Percentiles rank a stretch among this genome's conserved stretches.
These are phyloP conservation scores for Aphanomyces stellatus DNA, from an alignment of 352 stramenopile species.

Conservation along the genomic window DNA sequence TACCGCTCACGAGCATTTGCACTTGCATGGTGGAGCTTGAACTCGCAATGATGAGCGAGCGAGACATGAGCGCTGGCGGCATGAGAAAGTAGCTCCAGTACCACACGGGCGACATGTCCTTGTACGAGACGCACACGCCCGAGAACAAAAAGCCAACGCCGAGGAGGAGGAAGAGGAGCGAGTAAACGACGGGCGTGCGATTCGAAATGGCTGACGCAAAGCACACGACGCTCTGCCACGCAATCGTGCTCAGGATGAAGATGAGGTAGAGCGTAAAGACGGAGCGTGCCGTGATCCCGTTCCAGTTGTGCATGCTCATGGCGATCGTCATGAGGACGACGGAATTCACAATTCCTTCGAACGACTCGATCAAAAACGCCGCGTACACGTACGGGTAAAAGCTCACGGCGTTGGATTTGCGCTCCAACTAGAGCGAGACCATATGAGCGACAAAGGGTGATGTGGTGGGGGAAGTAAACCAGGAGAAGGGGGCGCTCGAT, in stretches of 20 bases:
- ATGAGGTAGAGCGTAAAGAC: conserved; percentile 18
- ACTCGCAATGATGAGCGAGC: conserved; percentile 16
- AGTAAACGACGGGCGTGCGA: conserved; percentile 11
- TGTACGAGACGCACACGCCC: conserved; percentile 11
- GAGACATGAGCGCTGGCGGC: conserved; percentile 11
- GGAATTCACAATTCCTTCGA: conserved; percentile 10
- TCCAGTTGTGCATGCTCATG: conserved; percentile 4
- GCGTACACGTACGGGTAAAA: conserved; percentile 20
- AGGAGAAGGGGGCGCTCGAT: conserved; percentile 13
- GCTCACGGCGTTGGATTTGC: conserved; percentile 19
- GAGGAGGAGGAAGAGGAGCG: conserved; percentile 10
- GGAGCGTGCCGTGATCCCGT: conserved; percentile 1
- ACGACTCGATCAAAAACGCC: conserved; percentile 16
- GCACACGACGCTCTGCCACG: conserved; percentile 18
- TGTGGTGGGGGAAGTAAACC: not conserved
- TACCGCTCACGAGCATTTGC: conserved; percentile 14
- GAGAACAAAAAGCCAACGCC: conserved; percentile 12
- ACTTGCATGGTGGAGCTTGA: conserved; percentile 7
- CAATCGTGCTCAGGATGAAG: conserved; percentile 15
- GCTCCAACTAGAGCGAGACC: conserved; percentile 8
- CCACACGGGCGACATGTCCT: conserved; percentile 17
- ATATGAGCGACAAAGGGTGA: not conserved
- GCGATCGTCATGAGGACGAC: conserved; percentile 10
- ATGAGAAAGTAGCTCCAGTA: conserved; percentile 19
- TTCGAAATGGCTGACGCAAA: conserved; percentile 14